Base-by-base conservation (phyloP, 2,329 filamentous ascomycete species). In the Talaromyces sp. region DNA sequence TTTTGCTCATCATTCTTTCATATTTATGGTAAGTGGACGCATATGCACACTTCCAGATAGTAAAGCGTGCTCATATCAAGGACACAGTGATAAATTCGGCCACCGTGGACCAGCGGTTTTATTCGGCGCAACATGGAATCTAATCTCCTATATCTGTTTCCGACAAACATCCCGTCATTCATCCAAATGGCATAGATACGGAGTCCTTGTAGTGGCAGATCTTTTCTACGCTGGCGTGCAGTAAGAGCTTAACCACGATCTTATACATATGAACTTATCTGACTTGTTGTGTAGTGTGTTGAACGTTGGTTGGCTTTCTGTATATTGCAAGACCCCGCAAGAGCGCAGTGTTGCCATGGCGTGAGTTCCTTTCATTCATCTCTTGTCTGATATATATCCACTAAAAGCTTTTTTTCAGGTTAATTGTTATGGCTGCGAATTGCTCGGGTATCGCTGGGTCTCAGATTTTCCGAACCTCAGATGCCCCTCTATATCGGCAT, bases 401-500 rank as follows among this genome's bases (percentile, higher is more conserved):
- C 48, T 52, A 36, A 50, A 15, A 22, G 46, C 53, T 35, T 19
- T 35, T 19, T 6, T 37, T 57, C 53, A 73, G 70, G 2, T 63
- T 74, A 51, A 67, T 84, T 53, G 83, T 85, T 60, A 85, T 85
- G 82, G 79, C 80, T 19, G 83, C 81, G 50, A 86, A 86, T 62
- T 48, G 46, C 39, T 46, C 58, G 7, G 58, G 58, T 15, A 60
- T 60, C 17, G 40, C 58, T 21, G 58, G 58, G 17, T 52, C 45
- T 11, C 58, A 60, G 40, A 48, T 60, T 15, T 60, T 60, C 48
- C 54, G 58, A 13, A 60, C 58, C 3, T 31, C 46, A n/a, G 58
- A 60, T 22, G 58, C 58, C 15, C 58, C 58, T 31, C 58, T 57
- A 15, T 60, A 60, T 28, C 37, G 46, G 2, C 54, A 53, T 51